Base-by-base conservation (phyloP, 345 rosid species). In the Cochlearia excelsa region DNA sequence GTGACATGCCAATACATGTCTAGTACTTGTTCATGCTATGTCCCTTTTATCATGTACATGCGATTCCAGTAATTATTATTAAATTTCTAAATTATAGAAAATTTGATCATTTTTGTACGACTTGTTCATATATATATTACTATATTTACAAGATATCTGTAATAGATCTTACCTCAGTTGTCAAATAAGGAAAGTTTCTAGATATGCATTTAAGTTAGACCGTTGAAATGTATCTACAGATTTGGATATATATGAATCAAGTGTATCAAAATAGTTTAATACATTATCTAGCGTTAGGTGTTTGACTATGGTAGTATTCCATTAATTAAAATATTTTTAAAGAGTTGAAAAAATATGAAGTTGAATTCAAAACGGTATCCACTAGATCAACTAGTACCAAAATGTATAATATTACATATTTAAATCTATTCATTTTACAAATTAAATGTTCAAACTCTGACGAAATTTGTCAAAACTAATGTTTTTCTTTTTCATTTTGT, bases 1-100 rank as follows among this genome's bases (percentile, higher is more conserved):
- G 65, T 64, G 60, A 70, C 69, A 64, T 3, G 38, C 40, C 2
- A 62, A 63, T 60, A 70, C 74, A n/a, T 63, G 69, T 51, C 65
- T 65, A 16, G 23, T 16, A 70, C 49, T 31, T 70, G 48, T 50
- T 70, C 42, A 49, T 37, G 8, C 37, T 43, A 31, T 51, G 69
- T 63, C 65, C 59, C 56, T 62, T 42, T 55, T 37, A 57, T 63
- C 54, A 57, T 37, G 50, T 57, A 57, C 69, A 50, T 69, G 2
- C 45, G 67, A 68, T 60, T 51, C 67, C 33, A 41, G 26, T 47
- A 27, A 26, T 41, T 47, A n/a, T 52, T 51, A 39, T 59, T 41
- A 5, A 5, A 16, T 16, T 4, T 46, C 35, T 0, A 33, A 33
- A 3, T 2, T 47, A 4, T 10, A n/a, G 41, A 60, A 33, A 33